These are phyloP conservation scores for Populus hybrid DNA, from an alignment of 441 rosid species.

Conservation along the genomic window DNA sequence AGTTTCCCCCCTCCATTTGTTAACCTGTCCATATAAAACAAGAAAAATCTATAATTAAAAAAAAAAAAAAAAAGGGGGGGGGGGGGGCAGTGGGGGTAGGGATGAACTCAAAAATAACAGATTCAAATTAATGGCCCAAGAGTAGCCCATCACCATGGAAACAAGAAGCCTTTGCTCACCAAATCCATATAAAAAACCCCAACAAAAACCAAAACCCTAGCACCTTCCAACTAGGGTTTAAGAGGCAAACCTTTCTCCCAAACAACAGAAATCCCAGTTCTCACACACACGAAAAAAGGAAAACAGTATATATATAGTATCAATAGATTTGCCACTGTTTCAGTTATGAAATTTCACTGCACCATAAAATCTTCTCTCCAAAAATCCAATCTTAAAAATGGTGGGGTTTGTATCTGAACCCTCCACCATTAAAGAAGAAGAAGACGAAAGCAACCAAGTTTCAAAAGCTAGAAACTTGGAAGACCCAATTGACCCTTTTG, in stretches of 20 bases:
- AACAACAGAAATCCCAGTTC: not conserved
- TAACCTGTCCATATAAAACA: too few species aligned
- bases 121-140: not conserved
- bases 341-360: constrained; percentile 17
- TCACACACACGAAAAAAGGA: not conserved
- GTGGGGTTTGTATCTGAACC: constrained; percentile 46
- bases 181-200: not conserved
- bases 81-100: too few species aligned
- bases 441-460: constrained; percentile 35
- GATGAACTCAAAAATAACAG: not conserved
- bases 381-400: constrained; percentile 38
- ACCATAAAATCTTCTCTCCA: not conserved
- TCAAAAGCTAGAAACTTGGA: constrained; percentile 27
- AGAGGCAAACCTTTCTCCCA: not conserved
- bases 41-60: too few species aligned
- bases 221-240: constrained; percentile 1
- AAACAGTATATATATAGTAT: not conserved
- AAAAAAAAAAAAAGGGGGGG: too few species aligned
- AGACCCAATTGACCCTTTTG: constrained; percentile 26
- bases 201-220: not conserved
- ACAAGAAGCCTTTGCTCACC: not conserved
- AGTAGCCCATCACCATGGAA: not conserved
- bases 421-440: constrained; percentile 32
- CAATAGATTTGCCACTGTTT: not conserved
- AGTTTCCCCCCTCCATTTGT: too few species aligned